These are phyloP conservation scores for Zygosaccharomyces siamensis DNA, from an alignment of 805 yeast genomes.

Conservation along the genomic window DNA sequence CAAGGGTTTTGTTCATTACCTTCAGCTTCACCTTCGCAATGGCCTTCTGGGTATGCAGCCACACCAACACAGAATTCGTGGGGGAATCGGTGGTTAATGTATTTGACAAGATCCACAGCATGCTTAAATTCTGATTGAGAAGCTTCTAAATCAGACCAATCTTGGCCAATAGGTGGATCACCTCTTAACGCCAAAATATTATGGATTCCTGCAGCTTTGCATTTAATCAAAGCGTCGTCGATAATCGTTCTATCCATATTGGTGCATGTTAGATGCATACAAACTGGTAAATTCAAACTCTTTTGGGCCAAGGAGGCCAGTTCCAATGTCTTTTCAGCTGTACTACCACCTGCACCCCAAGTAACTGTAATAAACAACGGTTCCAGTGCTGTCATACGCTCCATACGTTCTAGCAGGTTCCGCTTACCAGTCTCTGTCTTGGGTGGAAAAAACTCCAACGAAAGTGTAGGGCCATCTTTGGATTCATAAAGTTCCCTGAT, in stretches of 20 bases:
- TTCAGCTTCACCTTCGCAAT: constrained; percentile 75
- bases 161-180: constrained; percentile 78
- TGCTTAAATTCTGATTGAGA: constrained; percentile 56
- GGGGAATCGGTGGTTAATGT: constrained; percentile 65
- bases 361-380: constrained; percentile 91
- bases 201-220: constrained; percentile 71
- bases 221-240: constrained; percentile 70
- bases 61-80: constrained; percentile 91
- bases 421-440: constrained; percentile 85
- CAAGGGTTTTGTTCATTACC: constrained; percentile 56
- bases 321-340: constrained; percentile 79
- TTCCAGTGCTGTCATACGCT: constrained; percentile 80
- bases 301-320: constrained; percentile 72
- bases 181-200: constrained; percentile 93
- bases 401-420: constrained; percentile 79
- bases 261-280: constrained; percentile 94
- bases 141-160: constrained; percentile 27
- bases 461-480: constrained; percentile 57
- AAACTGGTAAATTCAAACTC: constrained; percentile 78
- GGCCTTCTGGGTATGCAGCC: constrained; percentile 98
- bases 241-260: constrained; percentile 74
- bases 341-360: constrained; percentile 99
- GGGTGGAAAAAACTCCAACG: constrained; percentile 96
- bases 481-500: constrained; percentile 47
- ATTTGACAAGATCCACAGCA: constrained; percentile 83